Conservation (phyloP, 345 rosid genomes). For the Bruguiera sexangula region DNA sequence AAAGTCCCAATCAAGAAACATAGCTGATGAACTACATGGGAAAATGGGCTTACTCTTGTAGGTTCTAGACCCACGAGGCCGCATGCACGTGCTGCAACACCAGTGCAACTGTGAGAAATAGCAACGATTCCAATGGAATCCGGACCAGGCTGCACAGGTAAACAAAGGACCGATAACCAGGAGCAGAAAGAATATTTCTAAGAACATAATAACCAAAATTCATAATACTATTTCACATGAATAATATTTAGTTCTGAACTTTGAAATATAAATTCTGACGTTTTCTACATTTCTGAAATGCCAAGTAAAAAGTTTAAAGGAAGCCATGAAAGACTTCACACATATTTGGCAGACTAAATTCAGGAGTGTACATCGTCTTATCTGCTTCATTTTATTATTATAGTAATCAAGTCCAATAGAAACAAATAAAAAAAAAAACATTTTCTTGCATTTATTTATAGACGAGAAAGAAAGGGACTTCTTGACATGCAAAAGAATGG, state of each 20-base stretch:
- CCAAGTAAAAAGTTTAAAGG: background rate
- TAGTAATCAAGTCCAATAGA: background rate
- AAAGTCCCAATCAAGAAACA: background rate
- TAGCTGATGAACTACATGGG: background rate
- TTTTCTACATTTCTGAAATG: background rate
- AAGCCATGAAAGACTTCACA: background rate
- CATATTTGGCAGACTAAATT: constrained; percentile 4
- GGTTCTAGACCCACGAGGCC: constrained; percentile 99
- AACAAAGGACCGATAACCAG: background rate
- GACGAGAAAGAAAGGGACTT: background rate
- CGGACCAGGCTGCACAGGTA: constrained; percentile 96
- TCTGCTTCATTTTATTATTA: background rate
- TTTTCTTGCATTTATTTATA: background rate
- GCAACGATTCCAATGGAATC: constrained; percentile 99
- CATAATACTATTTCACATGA: too few species aligned
- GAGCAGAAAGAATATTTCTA: background rate
- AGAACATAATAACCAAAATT: background rate
- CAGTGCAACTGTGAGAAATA: constrained; percentile 99
- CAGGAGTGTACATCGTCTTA: too few species aligned
- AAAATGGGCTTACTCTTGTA: constrained; percentile 67
- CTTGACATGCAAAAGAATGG: constrained; percentile 6
- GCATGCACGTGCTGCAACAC: constrained; percentile 99
- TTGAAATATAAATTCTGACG: background rate
- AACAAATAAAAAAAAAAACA: constrained; percentile 2
- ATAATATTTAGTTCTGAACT: too few species aligned